A percentile compares a stretch with the other conserved stretches of the same genome.
These are phyloP conservation scores for Epichloe sibirici DNA, from an alignment of 2,329 filamentous ascomycete genomes.

Conservation along the genomic window DNA sequence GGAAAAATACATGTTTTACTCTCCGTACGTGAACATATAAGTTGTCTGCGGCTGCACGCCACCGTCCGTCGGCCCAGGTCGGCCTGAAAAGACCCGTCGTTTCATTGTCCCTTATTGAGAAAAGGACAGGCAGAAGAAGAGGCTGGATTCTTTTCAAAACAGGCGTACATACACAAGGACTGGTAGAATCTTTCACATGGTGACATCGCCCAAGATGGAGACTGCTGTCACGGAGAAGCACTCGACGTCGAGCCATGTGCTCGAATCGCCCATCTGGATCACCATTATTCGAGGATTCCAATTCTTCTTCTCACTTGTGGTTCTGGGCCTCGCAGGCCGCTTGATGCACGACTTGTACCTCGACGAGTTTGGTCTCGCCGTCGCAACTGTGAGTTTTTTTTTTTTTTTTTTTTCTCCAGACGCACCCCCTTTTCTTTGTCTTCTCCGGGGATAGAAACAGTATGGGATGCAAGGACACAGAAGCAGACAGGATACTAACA, in stretches of 20 bases:
- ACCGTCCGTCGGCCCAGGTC: background rate
- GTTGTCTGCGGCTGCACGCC: background rate
- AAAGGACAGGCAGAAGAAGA: too few relatives aligned
- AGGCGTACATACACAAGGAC: too few relatives aligned
- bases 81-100: too few relatives aligned
- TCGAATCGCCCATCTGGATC: conserved; percentile 32
- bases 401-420: background rate
- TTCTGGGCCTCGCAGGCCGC: conserved; percentile 29
- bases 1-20: background rate
- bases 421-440: background rate
- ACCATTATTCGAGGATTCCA: conserved; percentile 27
- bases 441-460: background rate
- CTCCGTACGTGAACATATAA: background rate
- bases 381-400: conserved; percentile 30
- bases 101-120: too few relatives aligned
- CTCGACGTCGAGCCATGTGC: conserved; percentile 16
- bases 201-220: background rate
- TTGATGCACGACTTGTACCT: conserved; percentile 29
- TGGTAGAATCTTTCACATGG: background rate
- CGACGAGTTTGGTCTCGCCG: conserved; percentile 26
- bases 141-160: background rate
- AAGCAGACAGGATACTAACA: conserved; percentile 1
- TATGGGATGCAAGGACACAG: background rate
- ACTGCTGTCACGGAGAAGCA: background rate
- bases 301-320: conserved; percentile 28